Conservation (phyloP, 2,329 filamentous ascomycete genomes). For the Xenosphaeropsis pyriputrescens region DNA sequence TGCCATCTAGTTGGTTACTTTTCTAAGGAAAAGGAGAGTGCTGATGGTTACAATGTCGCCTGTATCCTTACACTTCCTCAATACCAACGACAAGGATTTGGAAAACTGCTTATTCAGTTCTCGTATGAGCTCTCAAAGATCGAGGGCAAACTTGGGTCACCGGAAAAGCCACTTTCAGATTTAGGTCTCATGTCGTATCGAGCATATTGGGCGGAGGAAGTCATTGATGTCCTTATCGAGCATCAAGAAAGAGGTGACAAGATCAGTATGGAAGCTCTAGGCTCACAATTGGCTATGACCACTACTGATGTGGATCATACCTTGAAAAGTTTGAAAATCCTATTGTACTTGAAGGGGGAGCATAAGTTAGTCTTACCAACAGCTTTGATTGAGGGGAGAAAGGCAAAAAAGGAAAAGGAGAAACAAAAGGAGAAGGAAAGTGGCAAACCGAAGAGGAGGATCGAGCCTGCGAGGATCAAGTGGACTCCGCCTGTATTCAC, state of each 20-base stretch:
- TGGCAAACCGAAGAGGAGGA: conserved; percentile 58
- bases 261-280: conserved; percentile 77
- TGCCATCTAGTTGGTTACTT: conserved; percentile 99
- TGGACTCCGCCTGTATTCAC: conserved; percentile 97
- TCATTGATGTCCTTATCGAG: conserved; percentile 73
- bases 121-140: conserved; percentile 94
- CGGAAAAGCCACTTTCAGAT: conserved; percentile 92
- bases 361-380: conserved; percentile 92
- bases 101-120: conserved; percentile 87
- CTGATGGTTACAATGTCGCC: conserved; percentile 93
- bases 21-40: conserved; percentile 94
- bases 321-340: conserved; percentile 84
- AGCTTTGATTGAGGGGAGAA: conserved; percentile 50
- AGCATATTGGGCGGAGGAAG: conserved; percentile 94
- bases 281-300: conserved; percentile 77
- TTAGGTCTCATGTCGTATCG: conserved; percentile 85
- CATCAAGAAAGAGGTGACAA: conserved; percentile 52
- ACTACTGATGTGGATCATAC: conserved; percentile 93
- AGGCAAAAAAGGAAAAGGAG: conserved; percentile 29
- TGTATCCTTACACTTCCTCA: conserved; percentile 96
- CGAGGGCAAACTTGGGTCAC: conserved; percentile 87
- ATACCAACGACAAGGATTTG: conserved; percentile 90
- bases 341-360: conserved; percentile 89
- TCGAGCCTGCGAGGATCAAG: conserved; percentile 66
- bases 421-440: conserved; percentile 63